Evolutionary conservation across 163 green algal species (phyloP).

Genomic region (Scenedesmus sp.): DNA sequence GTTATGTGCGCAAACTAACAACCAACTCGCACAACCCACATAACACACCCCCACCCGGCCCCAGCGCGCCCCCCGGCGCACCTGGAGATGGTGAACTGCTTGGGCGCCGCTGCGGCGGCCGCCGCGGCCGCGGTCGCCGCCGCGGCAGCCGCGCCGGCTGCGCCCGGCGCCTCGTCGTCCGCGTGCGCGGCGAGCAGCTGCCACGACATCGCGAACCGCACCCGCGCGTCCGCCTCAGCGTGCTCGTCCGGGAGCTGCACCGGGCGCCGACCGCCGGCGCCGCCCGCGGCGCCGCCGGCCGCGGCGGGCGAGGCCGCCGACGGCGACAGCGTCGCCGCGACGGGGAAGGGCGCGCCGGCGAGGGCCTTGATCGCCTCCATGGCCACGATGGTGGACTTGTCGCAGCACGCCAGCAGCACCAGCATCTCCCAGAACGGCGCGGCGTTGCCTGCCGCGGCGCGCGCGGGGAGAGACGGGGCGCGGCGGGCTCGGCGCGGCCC

Average conservation of each 20-base stretch:
- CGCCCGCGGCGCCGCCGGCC: not conserved
- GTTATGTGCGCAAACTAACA: too few relatives aligned
- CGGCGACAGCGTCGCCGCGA: not conserved
- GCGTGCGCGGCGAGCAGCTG: constrained; percentile 40
- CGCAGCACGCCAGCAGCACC: constrained; percentile 70
- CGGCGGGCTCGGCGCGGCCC: too few relatives aligned
- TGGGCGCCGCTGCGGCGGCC: not conserved
- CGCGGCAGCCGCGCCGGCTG: not conserved
- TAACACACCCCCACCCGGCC: too few relatives aligned
- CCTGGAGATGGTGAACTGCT: constrained; percentile 43
- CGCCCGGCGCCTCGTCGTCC: constrained; percentile 26
- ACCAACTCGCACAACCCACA: too few relatives aligned
- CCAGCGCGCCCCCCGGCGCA: too few relatives aligned
- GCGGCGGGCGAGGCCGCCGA: not conserved
- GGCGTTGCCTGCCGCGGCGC: constrained; percentile 50
- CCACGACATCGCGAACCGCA: constrained; percentile 21
- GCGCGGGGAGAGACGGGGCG: too few relatives aligned
- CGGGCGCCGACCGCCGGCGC: not conserved
- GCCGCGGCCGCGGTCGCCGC: not conserved
- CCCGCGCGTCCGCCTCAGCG: constrained; percentile 1
- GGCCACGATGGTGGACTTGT: constrained; percentile 74
- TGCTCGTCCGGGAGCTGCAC: constrained; percentile 27
- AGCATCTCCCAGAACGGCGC: constrained; percentile 81
- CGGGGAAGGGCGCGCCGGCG: constrained; percentile 46
- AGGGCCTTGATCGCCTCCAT: constrained; percentile 76